Evolutionary conservation across 1,139 yeast genomes (phyloP), one percentile per base, ranked within the genome.

Genomic region (Yamadazyma atmosphaerica): DNA sequence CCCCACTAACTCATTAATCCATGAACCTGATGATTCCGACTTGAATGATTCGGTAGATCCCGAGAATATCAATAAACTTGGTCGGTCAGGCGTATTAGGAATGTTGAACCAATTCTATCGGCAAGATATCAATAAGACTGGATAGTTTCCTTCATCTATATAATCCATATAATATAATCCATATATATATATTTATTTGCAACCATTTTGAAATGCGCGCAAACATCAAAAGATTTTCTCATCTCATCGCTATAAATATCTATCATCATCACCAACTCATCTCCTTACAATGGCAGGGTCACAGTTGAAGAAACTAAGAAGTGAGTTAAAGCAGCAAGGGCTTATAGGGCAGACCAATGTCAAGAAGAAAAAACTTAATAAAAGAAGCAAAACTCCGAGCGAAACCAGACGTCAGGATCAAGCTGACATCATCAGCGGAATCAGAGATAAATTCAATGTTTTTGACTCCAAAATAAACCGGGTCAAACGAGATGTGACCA

Each of bases 211-310:
- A 9, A 4, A 12, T 30, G 10, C 25, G 24, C 25, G 12, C 22
- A 4, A n/a, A n/a, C n/a, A n/a, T n/a, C n/a, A n/a, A n/a, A n/a
- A n/a, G n/a, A n/a, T n/a, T n/a, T n/a, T n/a, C 34, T 32, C 34
- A 32, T 32, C 34, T 13, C 34, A 22, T 32, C 16, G n/a, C n/a
- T n/a, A n/a, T n/a, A n/a, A n/a, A n/a, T n/a, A n/a, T n/a, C n/a
- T n/a, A n/a, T n/a, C n/a, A n/a, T 26, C n/a, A 10, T 12, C 14
- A 5, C 17, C 5, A 10, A 11, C 15, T 11, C 16, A 26, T n/a
- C n/a, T n/a, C n/a, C n/a, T n/a, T n/a, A n/a, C n/a, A n/a, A 87
- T 87, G 96, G 96, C 89, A 18, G 95, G 95, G 14, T 86, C 96
- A 14, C 97, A 89, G 67, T 71, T 89, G 47, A 89, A 88, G 59